These are phyloP conservation scores for Boletus insuetus DNA, from an alignment of 768 basidiomycete species.

Conservation along the genomic window DNA sequence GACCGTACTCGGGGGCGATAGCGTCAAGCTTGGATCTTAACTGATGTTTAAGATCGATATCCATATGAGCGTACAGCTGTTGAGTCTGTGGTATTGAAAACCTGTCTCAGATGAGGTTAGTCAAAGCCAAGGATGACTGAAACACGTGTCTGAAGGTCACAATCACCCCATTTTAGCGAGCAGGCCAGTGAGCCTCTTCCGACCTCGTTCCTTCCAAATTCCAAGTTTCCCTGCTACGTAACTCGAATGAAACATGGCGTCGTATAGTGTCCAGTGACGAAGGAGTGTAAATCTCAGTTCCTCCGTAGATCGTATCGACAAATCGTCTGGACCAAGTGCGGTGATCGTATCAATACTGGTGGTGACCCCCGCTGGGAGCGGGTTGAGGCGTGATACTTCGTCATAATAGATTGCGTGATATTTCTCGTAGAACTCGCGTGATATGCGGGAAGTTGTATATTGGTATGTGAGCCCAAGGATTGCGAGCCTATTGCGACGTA, in stretches of 20 bases:
- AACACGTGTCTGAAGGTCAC: neutral
- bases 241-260: conserved; percentile 96
- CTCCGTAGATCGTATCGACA: conserved; percentile 75
- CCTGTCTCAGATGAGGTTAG: conserved; percentile 41
- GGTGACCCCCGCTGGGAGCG: conserved; percentile 41
- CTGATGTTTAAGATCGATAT: conserved; percentile 84
- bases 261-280: conserved; percentile 97
- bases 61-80: conserved; percentile 94
- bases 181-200: conserved; percentile 84
- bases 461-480: conserved; percentile 93
- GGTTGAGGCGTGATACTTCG: conserved; percentile 91
- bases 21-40: conserved; percentile 80
- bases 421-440: conserved; percentile 79
- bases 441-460: conserved; percentile 84
- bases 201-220: conserved; percentile 93
- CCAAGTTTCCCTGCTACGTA: conserved; percentile 95
- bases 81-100: conserved; percentile 95
- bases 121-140: neutral
- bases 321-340: conserved; percentile 77
- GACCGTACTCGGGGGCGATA: conserved; percentile 92
- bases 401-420: conserved; percentile 80
- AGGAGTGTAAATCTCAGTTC: conserved; percentile 94
- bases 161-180: conserved; percentile 97
- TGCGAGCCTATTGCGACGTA: conserved; percentile 61
- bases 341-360: conserved; percentile 42